Evolutionary conservation across 345 rosid species (phyloP), one percentile per base, ranked within the genome.

Genomic region (Citrus unshiu): DNA sequence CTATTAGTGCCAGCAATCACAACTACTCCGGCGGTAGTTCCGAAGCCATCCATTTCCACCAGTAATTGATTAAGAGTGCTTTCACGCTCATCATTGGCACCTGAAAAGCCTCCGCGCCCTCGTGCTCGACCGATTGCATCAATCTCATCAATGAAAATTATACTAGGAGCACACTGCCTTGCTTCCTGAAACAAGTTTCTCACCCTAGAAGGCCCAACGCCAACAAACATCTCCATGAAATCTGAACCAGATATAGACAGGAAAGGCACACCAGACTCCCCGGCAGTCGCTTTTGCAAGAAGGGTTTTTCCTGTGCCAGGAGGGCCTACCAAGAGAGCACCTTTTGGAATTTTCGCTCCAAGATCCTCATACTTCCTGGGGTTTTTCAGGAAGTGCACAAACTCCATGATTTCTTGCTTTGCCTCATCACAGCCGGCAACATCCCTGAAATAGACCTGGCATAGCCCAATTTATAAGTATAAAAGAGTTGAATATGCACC

Each of bases 371-470:
- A 96, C 82, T 93, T 96, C 84, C 90, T 93, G 2, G 98, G 99
- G 75, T 90, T 94, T 91, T 94, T 89, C 24, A 96, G 93, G 73
- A 94, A 94, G 84, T 96, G 99, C 62, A 96, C 99, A 79, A 96
- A 93, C 82, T 93, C 99, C 98, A 96, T 94, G 63, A 94, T 92
- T 82, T 96, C 99, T 87, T 91, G 97, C 80, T 96, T 96, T 27
- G 99, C 98, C 84, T 96, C 99, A 27, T 96, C 99, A 69, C 99
- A 96, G 25, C 99, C 99, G 70, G 97, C 99, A 25, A 96, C 99
- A 77, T 94, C 99, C 85, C 93, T 96, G 74, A 96, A 94, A 77
- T 82, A 91, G 37, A 94, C 90, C 98, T 95, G 80, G 16, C 39
- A 4, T 37, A 57, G 70, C 70, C 76, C 76, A 74, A 78, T 49